Evolutionary conservation across 2,329 filamentous ascomycete genomes (phyloP).

Genomic region (Gremmenia infestans): DNA sequence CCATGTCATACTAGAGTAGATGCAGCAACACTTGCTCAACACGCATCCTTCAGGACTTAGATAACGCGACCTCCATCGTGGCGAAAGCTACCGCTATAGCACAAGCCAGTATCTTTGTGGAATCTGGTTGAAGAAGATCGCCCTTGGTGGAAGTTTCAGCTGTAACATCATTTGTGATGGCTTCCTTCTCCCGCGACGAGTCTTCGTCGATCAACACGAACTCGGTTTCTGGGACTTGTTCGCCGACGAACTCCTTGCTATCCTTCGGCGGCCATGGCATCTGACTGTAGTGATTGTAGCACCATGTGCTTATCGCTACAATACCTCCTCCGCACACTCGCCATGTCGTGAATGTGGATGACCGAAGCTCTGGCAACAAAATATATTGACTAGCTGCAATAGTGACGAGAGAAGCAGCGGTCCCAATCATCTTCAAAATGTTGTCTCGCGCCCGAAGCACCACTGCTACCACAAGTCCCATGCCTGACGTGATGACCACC

Average conservation of each 20-base stretch:
- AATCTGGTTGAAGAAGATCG: constrained; percentile 3
- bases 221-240: neutral
- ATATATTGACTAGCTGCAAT: constrained; percentile 19
- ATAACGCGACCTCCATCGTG: constrained; percentile 12
- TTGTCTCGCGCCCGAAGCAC: constrained; percentile 19
- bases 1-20: neutral
- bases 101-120: constrained; percentile 10
- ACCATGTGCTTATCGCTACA: constrained; percentile 15
- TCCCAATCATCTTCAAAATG: constrained; percentile 21
- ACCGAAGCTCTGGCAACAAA: constrained; percentile 14
- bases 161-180: neutral
- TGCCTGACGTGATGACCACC: constrained; percentile 2
- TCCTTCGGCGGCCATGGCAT: neutral
- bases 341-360: constrained; percentile 12
- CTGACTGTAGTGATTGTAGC: constrained; percentile 21
- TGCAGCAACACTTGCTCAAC: neutral
- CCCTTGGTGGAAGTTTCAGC: neutral
- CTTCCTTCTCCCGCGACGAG: neutral
- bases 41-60: neutral
- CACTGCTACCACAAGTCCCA: constrained; percentile 17
- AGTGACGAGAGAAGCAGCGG: constrained; percentile 13
- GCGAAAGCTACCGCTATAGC: constrained; percentile 4
- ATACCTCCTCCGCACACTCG: constrained; percentile 17
- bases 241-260: neutral
- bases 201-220: neutral